These are phyloP conservation scores for Seminavis robusta DNA, from an alignment of 108 stramenopile genomes.

Conservation along the genomic window DNA sequence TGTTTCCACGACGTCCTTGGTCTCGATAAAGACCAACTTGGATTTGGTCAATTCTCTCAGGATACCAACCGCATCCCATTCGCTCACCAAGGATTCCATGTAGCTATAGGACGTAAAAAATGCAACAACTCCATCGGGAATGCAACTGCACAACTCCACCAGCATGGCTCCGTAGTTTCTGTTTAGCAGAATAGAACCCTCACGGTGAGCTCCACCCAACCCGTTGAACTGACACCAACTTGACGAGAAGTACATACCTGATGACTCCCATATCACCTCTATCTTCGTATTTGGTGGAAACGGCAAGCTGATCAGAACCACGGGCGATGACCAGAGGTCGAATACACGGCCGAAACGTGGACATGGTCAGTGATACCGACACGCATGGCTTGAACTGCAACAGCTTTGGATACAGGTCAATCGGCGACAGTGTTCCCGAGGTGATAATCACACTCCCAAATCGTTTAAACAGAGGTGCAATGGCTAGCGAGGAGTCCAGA, in stretches of 20 bases:
- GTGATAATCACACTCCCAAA: conserved; percentile 97
- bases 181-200: not conserved
- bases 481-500: conserved; percentile 96
- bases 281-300: conserved; percentile 87
- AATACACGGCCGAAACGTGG: conserved; percentile 97
- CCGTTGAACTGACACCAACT: conserved; percentile 73
- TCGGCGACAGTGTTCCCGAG: conserved; percentile 96
- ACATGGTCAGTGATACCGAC: conserved; percentile 94
- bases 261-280: conserved; percentile 93
- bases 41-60: conserved; percentile 86
- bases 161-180: conserved; percentile 78
- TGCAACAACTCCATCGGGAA: conserved; percentile 96
- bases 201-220: not conserved
- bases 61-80: conserved; percentile 95
- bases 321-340: conserved; percentile 94
- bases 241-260: too few relatives aligned
- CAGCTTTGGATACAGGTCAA: conserved; percentile 98
- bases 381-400: conserved; percentile 96
- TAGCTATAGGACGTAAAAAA: conserved; percentile 99
- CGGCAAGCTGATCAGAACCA: conserved; percentile 87
- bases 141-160: conserved; percentile 82
- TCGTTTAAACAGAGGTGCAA: conserved; percentile 96
- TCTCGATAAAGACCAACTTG: conserved; percentile 98
- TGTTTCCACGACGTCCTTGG: conserved; percentile 99
- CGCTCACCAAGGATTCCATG: conserved; percentile 93